These are phyloP conservation scores for Geotrichum phurueaensis DNA, from an alignment of 1,139 yeast genomes.

Conservation along the genomic window DNA sequence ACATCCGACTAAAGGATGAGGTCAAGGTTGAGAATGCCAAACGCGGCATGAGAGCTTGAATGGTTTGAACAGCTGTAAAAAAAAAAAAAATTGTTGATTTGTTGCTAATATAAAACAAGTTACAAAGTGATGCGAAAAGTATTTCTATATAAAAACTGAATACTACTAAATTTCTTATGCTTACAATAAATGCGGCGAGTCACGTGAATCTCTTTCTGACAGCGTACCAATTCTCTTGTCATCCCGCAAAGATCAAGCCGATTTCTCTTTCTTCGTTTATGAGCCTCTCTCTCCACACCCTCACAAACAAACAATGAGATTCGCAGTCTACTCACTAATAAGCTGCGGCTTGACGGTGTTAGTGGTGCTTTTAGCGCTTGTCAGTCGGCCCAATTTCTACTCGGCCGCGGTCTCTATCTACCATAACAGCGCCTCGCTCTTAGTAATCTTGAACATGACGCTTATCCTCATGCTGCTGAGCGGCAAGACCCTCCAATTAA, in stretches of 20 bases:
- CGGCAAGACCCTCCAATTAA: conserved; percentile 44
- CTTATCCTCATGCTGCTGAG: conserved; percentile 38
- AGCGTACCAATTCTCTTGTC: neutral
- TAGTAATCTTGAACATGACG: conserved; percentile 42
- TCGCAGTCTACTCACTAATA: conserved; percentile 20
- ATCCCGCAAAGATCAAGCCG: neutral
- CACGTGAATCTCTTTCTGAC: neutral
- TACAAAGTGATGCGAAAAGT: neutral
- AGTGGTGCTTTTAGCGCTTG: conserved; percentile 34
- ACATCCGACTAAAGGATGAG: conserved; percentile 4
- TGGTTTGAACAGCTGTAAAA: no score
- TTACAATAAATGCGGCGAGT: neutral
- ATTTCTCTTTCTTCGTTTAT: neutral
- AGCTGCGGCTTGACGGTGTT: conserved; percentile 28
- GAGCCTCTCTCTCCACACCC: neutral
- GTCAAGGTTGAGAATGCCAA: neutral
- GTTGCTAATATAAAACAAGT: neutral
- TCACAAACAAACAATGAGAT: conserved; percentile 24
- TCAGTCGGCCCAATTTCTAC: conserved; percentile 40
- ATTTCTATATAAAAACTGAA: neutral
- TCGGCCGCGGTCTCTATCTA: conserved; percentile 43
- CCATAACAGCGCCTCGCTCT: conserved; percentile 39
- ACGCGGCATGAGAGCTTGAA: neutral
- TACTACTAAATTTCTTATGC: neutral
- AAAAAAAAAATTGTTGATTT: neutral